A percentile compares a stretch with the other conserved stretches of the same genome.
Conservation (phyloP, 2,329 filamentous ascomycete species). For the Cytospora piceae region DNA sequence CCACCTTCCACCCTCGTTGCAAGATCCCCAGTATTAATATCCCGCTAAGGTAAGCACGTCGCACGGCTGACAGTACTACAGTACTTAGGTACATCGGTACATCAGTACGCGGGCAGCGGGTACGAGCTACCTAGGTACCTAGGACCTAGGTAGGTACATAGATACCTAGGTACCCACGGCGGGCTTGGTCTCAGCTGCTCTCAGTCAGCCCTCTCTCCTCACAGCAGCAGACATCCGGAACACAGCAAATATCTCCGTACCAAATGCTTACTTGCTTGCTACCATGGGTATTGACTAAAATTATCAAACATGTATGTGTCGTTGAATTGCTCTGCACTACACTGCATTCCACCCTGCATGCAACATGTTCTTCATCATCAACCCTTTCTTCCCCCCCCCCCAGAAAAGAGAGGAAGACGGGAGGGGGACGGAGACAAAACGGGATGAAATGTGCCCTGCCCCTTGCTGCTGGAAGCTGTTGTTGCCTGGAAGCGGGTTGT, state of each 20-base stretch:
- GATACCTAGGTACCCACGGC: no score
- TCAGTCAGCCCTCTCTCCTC: not conserved
- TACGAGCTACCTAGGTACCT: not conserved
- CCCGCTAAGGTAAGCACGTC: constrained; percentile 25
- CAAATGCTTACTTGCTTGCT: not conserved
- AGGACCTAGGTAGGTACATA: no score
- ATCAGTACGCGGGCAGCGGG: constrained; percentile 4
- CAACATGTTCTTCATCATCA: not conserved
- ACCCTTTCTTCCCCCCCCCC: not conserved
- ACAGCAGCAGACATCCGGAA: not conserved
- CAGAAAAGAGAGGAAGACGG: not conserved
- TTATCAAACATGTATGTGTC: no score
- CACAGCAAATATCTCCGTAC: not conserved
- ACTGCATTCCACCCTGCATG: not conserved
- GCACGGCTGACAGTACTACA: constrained; percentile 17
- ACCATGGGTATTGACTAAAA: not conserved
- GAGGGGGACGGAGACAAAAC: not conserved
- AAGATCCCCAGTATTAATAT: constrained; percentile 24
- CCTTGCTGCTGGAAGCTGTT: not conserved
- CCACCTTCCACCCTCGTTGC: constrained; percentile 10
- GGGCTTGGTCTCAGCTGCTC: not conserved
- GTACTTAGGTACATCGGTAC: not conserved
- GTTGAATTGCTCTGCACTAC: no score
- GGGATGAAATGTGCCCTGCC: not conserved
- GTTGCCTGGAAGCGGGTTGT: not conserved